phyloP scores from a whole-genome alignment of 1,284 basidiomycete species.

The Termitomyces sp. region DNA sequence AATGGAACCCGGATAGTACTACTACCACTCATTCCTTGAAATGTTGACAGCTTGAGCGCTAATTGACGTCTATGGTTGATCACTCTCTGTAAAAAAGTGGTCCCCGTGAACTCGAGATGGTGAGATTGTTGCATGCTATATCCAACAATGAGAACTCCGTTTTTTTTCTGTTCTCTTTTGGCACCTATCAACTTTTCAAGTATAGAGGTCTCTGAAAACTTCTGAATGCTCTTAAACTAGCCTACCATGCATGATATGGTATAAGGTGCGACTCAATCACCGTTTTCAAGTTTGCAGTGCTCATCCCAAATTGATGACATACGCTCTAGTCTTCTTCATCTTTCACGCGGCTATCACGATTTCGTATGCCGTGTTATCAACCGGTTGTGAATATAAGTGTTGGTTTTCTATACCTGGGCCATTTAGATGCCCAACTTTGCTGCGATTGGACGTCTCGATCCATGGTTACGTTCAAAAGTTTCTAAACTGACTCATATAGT shows the following conservation, averaged over 20 bases:
- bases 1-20: no score
- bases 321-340: background rate
- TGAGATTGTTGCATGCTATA: background rate
- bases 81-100: background rate
- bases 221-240: background rate
- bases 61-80: background rate
- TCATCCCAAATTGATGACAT: background rate
- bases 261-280: background rate
- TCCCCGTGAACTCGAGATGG: background rate
- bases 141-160: background rate
- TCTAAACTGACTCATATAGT: background rate
- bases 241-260: background rate
- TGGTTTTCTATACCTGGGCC: background rate
- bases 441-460: background rate
- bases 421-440: background rate
- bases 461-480: background rate
- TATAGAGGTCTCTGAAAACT: background rate
- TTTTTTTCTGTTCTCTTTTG: background rate
- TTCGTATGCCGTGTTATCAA: no score
- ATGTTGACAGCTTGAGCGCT: no score
- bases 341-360: background rate
- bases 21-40: no score
- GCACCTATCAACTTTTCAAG: background rate
- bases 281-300: background rate
- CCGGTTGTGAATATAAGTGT: background rate